Evolutionary conservation across 768 basidiomycete genomes (phyloP).

Genomic region (Suillus sp.): DNA sequence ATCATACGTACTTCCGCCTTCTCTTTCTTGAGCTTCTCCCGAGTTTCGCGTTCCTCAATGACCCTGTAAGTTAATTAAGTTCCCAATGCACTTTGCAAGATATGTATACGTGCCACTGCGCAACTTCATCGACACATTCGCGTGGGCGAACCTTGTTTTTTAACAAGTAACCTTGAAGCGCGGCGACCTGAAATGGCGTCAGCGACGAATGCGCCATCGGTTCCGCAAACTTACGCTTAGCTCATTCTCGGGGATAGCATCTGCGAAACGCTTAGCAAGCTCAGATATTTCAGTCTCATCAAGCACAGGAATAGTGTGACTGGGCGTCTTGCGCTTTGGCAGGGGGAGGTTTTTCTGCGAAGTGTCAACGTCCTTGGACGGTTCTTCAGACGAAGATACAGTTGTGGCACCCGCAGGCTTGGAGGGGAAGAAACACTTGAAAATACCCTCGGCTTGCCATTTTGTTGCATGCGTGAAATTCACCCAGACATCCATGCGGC

Average conservation of each 20-base stretch:
- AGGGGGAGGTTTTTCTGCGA: conserved; percentile 69
- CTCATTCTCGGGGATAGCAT: conserved; percentile 84
- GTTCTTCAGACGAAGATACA: conserved; percentile 14
- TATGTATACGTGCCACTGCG: conserved; percentile 55
- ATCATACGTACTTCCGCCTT: conserved; percentile 50
- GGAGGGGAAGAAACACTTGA: conserved; percentile 92
- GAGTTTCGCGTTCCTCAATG: conserved; percentile 77
- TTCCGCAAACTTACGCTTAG: conserved; percentile 62
- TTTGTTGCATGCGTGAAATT: conserved; percentile 90
- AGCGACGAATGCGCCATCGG: conserved; percentile 2
- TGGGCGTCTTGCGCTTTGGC: conserved; percentile 60
- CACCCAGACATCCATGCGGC: conserved; percentile 92
- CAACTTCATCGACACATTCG: conserved; percentile 81
- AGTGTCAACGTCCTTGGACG: conserved; percentile 39
- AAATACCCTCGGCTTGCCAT: conserved; percentile 92
- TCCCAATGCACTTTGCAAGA: conserved; percentile 15
- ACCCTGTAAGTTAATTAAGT: conserved; percentile 40
- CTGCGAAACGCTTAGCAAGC: conserved; percentile 81
- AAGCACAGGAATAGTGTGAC: conserved; percentile 66
- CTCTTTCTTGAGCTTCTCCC: conserved; percentile 85
- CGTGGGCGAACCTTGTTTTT: conserved; percentile 90
- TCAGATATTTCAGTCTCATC: conserved; percentile 75
- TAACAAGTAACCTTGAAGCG: conserved; percentile 82
- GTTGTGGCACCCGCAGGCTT: conserved; percentile 30
- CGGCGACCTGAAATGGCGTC: conserved; percentile 59